Evolutionary conservation across 495 filamentous ascomycete genomes (phyloP), one percentile per base, ranked within the genome.

Genomic region (Penicillium alfredii): DNA sequence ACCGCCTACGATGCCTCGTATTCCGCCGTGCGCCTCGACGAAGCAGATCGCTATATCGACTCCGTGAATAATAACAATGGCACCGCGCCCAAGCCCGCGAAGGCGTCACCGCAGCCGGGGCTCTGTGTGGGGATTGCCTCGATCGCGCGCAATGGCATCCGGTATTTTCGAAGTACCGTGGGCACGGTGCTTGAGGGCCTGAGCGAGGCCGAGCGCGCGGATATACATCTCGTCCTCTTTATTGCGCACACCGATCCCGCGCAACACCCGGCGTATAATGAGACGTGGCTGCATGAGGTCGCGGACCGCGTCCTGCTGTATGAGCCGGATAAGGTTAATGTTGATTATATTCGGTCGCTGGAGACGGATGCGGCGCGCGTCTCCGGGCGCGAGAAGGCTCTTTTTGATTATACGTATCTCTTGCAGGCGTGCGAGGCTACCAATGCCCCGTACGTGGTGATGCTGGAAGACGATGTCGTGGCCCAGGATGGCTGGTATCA

Each of bases 391-490:
- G 53, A 53, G 42, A 73, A 63, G 40, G 60, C 33, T 32, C 44
- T 65, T 35, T 63, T 61, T 17, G 68, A 76, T 44, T 74, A 74
- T 37, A 60, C 45, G 1, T 63, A 68, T 20, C 36, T 72, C 8
- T 28, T 77, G 15, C 45, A 62, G 20, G 56, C 53, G n/a, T 74
- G 69, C 40, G 42, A 62, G 15, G 51, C 47, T 5, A 53, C 49
- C 3, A 48, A 51, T 4, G 46, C 68, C 8, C 46, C 49, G 1
- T 72, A 71, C 28, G 60, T 66, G 5, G 47, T 64, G 6, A 73
- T 74, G 30, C 40, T 77, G 8, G 74, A 78, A 52, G 74, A 76
- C 44, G 73, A 76, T 40, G 53, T 66, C 10, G 45, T 77, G 2
- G 67, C 64, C 8, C 38, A 64, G 34, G 66, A 73, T 35, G 69